These are phyloP conservation scores for Lasiosphaeriaceae sp. DNA, from an alignment of 495 filamentous ascomycete genomes.

Conservation along the genomic window DNA sequence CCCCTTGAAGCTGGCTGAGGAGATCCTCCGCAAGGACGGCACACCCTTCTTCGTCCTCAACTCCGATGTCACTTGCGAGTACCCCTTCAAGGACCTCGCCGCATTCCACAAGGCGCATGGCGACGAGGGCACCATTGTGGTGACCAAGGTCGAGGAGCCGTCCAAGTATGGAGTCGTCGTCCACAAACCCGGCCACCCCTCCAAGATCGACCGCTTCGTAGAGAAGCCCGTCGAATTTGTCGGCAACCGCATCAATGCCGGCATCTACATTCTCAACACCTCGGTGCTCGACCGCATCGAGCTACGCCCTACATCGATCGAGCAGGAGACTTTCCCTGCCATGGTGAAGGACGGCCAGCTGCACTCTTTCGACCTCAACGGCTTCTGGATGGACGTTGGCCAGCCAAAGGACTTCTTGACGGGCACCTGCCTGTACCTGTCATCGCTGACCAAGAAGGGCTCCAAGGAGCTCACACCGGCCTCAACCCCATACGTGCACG, in stretches of 20 bases:
- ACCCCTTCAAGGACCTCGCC: conserved; percentile 85
- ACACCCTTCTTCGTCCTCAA: conserved; percentile 98
- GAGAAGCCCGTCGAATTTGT: conserved; percentile 99
- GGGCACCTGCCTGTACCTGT: conserved; percentile 95
- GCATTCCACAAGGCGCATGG: conserved; percentile 90
- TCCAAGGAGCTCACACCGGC: conserved; percentile 77
- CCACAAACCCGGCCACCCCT: conserved; percentile 89
- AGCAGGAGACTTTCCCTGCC: conserved; percentile 98
- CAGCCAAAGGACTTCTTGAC: conserved; percentile 98
- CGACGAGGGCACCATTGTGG: conserved; percentile 95
- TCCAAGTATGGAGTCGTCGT: conserved; percentile 99
- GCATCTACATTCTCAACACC: conserved; percentile 98
- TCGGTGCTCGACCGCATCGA: conserved; percentile 88
- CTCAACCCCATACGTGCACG: conserved; percentile 78
- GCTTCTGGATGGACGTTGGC: conserved; percentile 99
- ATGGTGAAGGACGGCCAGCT: conserved; percentile 88
- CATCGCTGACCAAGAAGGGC: conserved; percentile 86
- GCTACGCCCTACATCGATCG: conserved; percentile 96
- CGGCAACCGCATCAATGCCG: conserved; percentile 98
- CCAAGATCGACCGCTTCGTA: conserved; percentile 96
- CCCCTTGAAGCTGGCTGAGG: conserved; percentile 92
- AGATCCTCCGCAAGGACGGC: conserved; percentile 89
- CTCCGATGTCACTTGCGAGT: conserved; percentile 97
- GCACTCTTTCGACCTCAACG: conserved; percentile 96
- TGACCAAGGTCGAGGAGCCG: conserved; percentile 99